Conservation (phyloP, 345 rosid genomes). For the Boechera stricta region DNA sequence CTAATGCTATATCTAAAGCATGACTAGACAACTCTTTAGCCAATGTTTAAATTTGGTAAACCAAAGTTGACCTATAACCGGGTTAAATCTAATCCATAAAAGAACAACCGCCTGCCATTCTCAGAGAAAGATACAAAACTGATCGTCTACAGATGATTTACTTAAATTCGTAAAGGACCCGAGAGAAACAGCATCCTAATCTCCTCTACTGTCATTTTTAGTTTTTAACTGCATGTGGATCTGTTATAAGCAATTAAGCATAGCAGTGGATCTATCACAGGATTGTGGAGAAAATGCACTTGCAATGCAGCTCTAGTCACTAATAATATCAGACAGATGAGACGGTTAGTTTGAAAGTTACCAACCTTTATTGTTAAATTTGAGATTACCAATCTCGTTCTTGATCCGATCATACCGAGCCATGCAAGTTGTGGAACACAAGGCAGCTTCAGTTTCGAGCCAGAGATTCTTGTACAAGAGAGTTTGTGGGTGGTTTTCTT, state of each 20-base stretch:
- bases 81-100: neutral
- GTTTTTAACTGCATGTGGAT: conserved; percentile 19
- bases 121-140: conserved; percentile 4
- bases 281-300: conserved; percentile 18
- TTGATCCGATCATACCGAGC: conserved; percentile 73
- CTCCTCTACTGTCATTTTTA: conserved; percentile 15
- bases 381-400: conserved; percentile 56
- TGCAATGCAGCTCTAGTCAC: conserved; percentile 15
- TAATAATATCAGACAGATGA: conserved; percentile 19
- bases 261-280: conserved; percentile 18
- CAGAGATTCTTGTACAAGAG: conserved; percentile 86
- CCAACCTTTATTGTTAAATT: conserved; percentile 53
- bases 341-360: conserved; percentile 24
- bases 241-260: neutral
- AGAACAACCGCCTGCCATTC: neutral
- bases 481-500: conserved; percentile 60
- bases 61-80: neutral
- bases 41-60: neutral
- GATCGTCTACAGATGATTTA: conserved; percentile 2
- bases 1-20: conserved; percentile 2
- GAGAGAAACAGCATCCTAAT: conserved; percentile 5
- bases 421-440: conserved; percentile 68
- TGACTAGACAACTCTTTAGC: neutral
- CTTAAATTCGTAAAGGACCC: neutral
- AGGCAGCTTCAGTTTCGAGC: conserved; percentile 94